Evolutionary conservation across 23 red algal species (phyloP).

Genomic region (Rhodosorus marinus): DNA sequence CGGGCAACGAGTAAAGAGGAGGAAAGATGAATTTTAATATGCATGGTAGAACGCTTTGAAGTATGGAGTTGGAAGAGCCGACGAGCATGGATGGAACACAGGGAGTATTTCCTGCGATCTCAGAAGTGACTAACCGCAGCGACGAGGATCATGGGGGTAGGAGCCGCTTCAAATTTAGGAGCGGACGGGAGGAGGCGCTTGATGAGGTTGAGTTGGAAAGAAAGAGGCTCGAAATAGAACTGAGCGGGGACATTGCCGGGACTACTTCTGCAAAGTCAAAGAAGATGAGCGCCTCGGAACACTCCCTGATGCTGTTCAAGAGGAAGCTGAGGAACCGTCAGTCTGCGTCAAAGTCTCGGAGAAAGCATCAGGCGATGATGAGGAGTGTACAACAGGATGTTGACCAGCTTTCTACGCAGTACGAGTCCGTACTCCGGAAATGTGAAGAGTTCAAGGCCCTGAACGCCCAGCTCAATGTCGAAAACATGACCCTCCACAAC

Average conservation of each 20-base stretch:
- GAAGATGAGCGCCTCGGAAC: slow-evolving; percentile 5
- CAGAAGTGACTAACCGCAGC: too few relatives aligned
- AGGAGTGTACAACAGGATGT: neutral
- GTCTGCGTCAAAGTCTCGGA: slow-evolving; percentile 6
- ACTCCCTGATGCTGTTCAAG: slow-evolving; percentile 8
- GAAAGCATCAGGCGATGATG: slow-evolving; percentile 1
- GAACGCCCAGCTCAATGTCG: neutral
- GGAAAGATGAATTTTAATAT: too few relatives aligned
- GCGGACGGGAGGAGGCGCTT: too few relatives aligned
- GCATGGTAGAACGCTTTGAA: too few relatives aligned
- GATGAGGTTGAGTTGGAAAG: neutral
- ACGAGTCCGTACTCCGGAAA: neutral
- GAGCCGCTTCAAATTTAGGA: too few relatives aligned
- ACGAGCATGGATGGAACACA: too few relatives aligned
- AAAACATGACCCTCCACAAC: neutral
- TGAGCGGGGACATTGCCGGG: slow-evolving; percentile 3
- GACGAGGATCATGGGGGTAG: too few relatives aligned
- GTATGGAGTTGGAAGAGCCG: too few relatives aligned
- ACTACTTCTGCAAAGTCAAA: slow-evolving; percentile 17
- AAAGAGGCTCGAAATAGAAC: neutral
- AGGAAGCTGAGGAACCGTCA: slow-evolving; percentile 15
- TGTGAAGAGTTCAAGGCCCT: neutral
- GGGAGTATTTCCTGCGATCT: too few relatives aligned
- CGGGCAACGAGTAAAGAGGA: too few relatives aligned
- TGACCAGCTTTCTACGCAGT: neutral